Evolutionary conservation across 2,329 filamentous ascomycete species (phyloP).

Genomic region (Kalmusia sp.): DNA sequence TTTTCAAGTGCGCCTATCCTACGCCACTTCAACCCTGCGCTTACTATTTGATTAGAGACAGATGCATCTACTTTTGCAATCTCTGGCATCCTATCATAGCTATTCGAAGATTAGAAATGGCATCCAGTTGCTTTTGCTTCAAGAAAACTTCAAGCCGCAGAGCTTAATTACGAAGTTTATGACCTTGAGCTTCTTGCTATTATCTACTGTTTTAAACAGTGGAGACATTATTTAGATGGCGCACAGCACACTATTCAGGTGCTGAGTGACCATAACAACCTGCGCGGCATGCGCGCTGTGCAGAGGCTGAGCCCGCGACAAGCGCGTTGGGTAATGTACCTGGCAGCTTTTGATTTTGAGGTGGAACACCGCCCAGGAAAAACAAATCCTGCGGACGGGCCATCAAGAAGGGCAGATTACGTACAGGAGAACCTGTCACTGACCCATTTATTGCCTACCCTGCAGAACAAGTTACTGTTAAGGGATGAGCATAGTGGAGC

Average conservation of each 20-base stretch:
- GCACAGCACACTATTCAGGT: neutral
- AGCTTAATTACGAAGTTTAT: slow-evolving; percentile 4
- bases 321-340: too few species aligned
- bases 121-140: slow-evolving; percentile 5
- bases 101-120: neutral
- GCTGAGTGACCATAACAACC: neutral
- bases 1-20: neutral
- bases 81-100: neutral
- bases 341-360: too few species aligned
- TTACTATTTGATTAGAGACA: neutral
- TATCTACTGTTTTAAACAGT: neutral
- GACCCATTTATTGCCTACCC: too few species aligned
- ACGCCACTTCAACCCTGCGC: neutral
- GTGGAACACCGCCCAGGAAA: too few species aligned
- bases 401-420: too few species aligned
- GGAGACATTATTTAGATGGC: neutral
- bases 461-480: too few species aligned
- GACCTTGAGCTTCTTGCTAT: slow-evolving; percentile 4
- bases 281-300: too few species aligned
- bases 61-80: neutral
- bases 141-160: neutral
- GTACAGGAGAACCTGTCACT: too few species aligned
- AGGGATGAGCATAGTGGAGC: too few species aligned
- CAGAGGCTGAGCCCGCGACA: too few species aligned
- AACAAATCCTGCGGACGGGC: too few species aligned